Percentiles rank a stretch among this genome's conserved stretches.
These are phyloP conservation scores for Prototheca stagnorum DNA, from an alignment of 163 green algal genomes.

Conservation along the genomic window DNA sequence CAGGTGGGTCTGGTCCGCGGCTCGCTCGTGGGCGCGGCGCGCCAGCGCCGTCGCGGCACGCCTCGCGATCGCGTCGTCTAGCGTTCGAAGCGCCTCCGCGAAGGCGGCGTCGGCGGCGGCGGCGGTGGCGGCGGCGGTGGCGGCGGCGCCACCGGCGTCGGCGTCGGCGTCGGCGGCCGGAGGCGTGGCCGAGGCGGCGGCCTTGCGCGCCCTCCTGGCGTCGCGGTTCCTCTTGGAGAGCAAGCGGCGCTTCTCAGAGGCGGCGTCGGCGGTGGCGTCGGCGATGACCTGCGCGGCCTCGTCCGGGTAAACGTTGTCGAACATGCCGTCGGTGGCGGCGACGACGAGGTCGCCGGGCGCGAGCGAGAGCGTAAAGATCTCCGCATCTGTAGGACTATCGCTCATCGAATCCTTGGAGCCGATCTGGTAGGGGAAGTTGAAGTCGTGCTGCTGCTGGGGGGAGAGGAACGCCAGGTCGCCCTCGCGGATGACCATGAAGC, in stretches of 20 bases:
- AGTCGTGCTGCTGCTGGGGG: conserved; percentile 86
- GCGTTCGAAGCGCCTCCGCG: no score
- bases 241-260: background rate
- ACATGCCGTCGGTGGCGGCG: conserved; percentile 79
- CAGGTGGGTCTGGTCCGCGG: conserved; percentile 52
- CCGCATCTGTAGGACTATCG: conserved; percentile 34
- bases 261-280: background rate
- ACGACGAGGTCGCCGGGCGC: conserved; percentile 69
- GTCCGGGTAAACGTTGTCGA: conserved; percentile 87
- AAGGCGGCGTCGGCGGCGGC: no score
- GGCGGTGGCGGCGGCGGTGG: no score
- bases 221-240: no score
- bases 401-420: conserved; percentile 36
- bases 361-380: conserved; percentile 44
- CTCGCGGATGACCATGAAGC: conserved; percentile 3
- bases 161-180: no score
- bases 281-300: conserved; percentile 38
- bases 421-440: conserved; percentile 98
- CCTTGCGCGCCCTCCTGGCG: no score
- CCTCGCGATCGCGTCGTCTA: no score
- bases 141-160: no score
- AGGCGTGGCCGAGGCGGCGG: no score
- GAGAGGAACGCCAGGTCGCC: conserved; percentile 44
- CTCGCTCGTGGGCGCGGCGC: conserved; percentile 49
- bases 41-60: conserved; percentile 41